Evolutionary conservation across 116 monocot species (phyloP).

Genomic region (Dioscorea cayenensis): DNA sequence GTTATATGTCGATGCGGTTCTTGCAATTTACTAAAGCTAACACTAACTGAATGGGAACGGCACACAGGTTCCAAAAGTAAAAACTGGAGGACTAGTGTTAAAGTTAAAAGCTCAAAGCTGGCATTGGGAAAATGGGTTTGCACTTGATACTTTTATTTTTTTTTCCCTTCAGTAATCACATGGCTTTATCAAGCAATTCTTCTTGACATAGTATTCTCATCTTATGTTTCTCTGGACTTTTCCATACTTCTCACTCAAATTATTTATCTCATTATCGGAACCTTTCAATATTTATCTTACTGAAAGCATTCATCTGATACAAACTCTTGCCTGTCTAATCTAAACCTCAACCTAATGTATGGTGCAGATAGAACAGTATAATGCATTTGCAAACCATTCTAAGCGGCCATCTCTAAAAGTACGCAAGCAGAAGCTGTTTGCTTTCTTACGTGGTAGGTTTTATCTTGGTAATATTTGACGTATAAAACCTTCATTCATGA

Average conservation of each 20-base stretch:
- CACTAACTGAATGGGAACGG: slow-evolving; percentile 79
- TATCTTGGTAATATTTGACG: not conserved
- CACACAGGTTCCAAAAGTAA: slow-evolving; percentile 85
- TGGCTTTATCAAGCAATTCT: not conserved
- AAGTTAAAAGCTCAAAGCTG: slow-evolving; percentile 52
- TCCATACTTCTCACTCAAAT: too few relatives aligned
- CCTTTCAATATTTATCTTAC: too few relatives aligned
- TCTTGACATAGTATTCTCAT: not conserved
- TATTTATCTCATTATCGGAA: too few relatives aligned
- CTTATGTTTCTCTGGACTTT: not conserved
- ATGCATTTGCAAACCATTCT: slow-evolving; percentile 21
- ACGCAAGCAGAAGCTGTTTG: slow-evolving; percentile 55
- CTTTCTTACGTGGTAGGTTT: slow-evolving; percentile 62
- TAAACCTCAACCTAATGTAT: not conserved
- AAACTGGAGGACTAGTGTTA: slow-evolving; percentile 80
- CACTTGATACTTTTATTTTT: not conserved
- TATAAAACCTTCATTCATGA: too few relatives aligned
- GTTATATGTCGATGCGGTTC: slow-evolving; percentile 65
- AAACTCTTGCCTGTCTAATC: not conserved
- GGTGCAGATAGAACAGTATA: slow-evolving; percentile 37
- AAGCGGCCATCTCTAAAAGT: slow-evolving; percentile 30
- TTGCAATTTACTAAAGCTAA: slow-evolving; percentile 54
- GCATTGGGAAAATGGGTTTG: slow-evolving; percentile 80
- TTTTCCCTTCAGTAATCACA: not conserved
- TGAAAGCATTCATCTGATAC: not conserved